Evolutionary conservation across 192 early-diverging fungal genomes (phyloP), one percentile per base, ranked within the genome.

Genomic region (Coemansia sp.): DNA sequence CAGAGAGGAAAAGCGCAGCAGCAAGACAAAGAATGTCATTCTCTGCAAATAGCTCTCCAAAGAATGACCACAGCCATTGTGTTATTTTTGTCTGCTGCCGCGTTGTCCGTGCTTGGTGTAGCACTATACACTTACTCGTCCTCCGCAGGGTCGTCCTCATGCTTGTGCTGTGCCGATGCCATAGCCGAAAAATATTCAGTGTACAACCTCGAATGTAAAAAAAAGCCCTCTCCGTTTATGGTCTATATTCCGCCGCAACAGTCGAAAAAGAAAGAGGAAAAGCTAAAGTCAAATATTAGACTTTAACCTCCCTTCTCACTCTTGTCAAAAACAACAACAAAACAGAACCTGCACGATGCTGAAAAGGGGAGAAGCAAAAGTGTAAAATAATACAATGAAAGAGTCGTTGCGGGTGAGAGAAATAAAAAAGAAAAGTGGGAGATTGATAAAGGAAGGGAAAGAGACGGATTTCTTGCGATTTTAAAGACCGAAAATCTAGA

Each of bases 91-190:
- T 44, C 40, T 44, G 15, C 40, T n/a, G 15, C 40, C 54, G 34
- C 25, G n/a, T n/a, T 34, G 54, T 56, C 54, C 28, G 28, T 56
- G 54, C 54, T 56, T 56, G 23, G 14, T 17, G 31, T 8, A 21
- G 61, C 56, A 63, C 58, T 58, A 59, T 63, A 56, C 66, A 74
- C 71, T 64, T 74, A 74, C 72, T 74, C 72, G 53, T 74, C 72
- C 50, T 68, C 72, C 12, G 57, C 58, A 17, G 66, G 12, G 38
- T 68, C 66, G 20, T 68, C 66, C 7, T 74, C 72, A 36, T 58
- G 61, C 23, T 65, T 74, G 50, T 44, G 66, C 18, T 74, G 71
- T 17, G 51, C 21, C 44, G 71, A 26, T 5, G 65, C 17, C 71
- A 67, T 67, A 21, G 9, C 21, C 5, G 40, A 44, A 44, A 44